Evolutionary conservation across 805 yeast genomes (phyloP).

Genomic region (Kurtzmaniella cleridarum): DNA sequence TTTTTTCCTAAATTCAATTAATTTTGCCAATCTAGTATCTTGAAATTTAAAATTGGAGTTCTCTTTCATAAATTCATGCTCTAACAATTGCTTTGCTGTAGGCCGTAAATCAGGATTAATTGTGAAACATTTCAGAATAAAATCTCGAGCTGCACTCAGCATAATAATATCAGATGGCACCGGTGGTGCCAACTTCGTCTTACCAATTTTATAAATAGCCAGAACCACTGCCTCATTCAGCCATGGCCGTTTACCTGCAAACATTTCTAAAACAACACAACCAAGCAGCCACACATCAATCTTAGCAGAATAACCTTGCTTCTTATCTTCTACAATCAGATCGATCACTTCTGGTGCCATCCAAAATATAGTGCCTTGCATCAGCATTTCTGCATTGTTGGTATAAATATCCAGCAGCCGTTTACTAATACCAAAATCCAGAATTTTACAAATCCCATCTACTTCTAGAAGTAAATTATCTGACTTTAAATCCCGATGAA

Average conservation of each 20-base stretch:
- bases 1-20: constrained; percentile 35
- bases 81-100: constrained; percentile 63
- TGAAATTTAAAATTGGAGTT: constrained; percentile 43
- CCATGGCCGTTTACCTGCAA: constrained; percentile 98
- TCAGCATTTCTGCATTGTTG: constrained; percentile 91
- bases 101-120: constrained; percentile 81
- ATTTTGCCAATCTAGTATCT: constrained; percentile 49
- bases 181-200: constrained; percentile 87
- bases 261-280: constrained; percentile 95
- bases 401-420: constrained; percentile 71
- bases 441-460: constrained; percentile 91
- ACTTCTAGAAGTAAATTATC: constrained; percentile 84
- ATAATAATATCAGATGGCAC: constrained; percentile 86
- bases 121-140: constrained; percentile 69
- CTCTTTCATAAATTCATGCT: constrained; percentile 46
- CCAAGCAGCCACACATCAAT: constrained; percentile 98
- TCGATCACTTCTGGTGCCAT: constrained; percentile 99
- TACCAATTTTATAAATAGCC: constrained; percentile 86
- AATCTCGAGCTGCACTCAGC: constrained; percentile 59
- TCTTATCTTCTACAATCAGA: constrained; percentile 63
- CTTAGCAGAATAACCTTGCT: constrained; percentile 94
- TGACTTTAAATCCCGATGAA: constrained; percentile 93
- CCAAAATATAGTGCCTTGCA: constrained; percentile 99
- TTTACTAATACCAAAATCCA: constrained; percentile 95
- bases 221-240: constrained; percentile 91